Conservation (phyloP, 225 moss, liverwort and hornwort genomes). For the Takakia lepidozioides region DNA sequence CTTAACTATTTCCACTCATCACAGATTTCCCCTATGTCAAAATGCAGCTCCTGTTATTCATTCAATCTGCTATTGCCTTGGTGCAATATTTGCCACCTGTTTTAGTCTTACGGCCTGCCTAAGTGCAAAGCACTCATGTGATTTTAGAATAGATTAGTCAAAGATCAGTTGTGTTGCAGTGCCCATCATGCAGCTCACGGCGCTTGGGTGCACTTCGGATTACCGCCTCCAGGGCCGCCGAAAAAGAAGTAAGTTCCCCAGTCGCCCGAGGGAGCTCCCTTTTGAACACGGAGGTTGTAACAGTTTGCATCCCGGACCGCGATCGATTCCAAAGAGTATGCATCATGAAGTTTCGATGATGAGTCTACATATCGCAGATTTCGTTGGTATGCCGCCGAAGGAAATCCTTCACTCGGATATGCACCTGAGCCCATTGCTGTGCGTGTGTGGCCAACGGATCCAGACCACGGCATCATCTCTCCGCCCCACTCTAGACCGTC, state of each 20-base stretch:
- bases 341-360: not conserved
- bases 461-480: constrained; percentile 2
- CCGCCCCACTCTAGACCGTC: constrained; percentile 21
- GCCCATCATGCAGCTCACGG: no score
- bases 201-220: no score
- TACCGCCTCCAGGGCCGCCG: constrained; percentile 4
- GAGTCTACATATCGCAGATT: constrained; percentile 9
- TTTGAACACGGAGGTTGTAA: constrained; percentile 8
- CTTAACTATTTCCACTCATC: no score
- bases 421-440: constrained; percentile 22
- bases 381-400: constrained; percentile 9
- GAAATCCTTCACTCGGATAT: constrained; percentile 8
- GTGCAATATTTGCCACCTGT: no score
- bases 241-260: constrained; percentile 24
- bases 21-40: no score
- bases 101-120: no score
- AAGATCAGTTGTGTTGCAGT: no score
- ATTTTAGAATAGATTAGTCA: no score
- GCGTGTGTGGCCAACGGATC: not conserved
- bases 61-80: no score
- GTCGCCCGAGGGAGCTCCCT: no score
- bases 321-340: not conserved
- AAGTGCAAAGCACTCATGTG: no score
- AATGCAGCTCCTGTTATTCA: no score
- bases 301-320: not conserved